Evolutionary conservation across 1,139 yeast genomes (phyloP).

Genomic region (Scheffersomyces illinoinensis): DNA sequence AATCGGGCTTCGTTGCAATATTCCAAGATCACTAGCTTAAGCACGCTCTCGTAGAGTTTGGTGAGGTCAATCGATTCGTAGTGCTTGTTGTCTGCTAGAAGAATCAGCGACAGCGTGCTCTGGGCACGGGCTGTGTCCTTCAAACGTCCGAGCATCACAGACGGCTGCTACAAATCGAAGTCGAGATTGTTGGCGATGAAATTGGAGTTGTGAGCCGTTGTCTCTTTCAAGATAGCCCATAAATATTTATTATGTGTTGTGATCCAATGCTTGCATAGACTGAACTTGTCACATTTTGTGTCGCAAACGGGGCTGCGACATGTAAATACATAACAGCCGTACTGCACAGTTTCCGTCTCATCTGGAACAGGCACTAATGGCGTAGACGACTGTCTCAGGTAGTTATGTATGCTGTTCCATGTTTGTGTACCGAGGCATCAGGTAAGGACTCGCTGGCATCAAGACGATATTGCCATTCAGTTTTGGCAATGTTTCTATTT

Average conservation of each 20-base stretch:
- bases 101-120: conserved; percentile 26
- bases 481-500: background rate
- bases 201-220: background rate
- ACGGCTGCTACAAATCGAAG: background rate
- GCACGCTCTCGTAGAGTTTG: conserved; percentile 40
- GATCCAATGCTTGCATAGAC: background rate
- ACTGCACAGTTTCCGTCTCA: background rate
- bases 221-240: background rate
- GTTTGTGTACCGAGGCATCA: background rate
- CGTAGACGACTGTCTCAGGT: background rate
- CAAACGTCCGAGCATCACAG: conserved; percentile 2
- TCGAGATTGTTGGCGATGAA: background rate
- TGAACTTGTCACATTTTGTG: background rate
- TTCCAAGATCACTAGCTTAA: conserved; percentile 54
- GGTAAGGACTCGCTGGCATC: background rate
- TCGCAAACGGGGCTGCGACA: background rate
- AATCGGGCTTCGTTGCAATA: conserved; percentile 62
- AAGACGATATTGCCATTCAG: background rate
- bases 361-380: background rate
- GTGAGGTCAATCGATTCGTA: conserved; percentile 28
- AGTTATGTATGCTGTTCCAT: background rate
- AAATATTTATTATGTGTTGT: background rate
- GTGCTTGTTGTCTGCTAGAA: conserved; percentile 19
- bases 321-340: background rate
- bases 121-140: conserved; percentile 14